Conservation (phyloP, 2,329 filamentous ascomycete genomes). For the Claviceps purpurea region DNA sequence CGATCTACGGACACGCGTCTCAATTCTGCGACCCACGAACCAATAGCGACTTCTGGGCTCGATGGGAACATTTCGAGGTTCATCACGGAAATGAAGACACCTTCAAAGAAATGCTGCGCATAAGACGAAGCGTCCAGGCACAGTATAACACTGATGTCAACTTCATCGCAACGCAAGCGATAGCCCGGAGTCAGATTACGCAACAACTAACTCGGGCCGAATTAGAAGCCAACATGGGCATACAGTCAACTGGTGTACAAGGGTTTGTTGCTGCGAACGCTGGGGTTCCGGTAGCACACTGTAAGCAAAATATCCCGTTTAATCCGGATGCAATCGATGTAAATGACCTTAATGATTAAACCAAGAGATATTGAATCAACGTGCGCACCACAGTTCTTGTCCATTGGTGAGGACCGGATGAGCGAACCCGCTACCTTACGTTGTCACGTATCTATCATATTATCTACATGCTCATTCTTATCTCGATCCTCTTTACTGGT, state of each 20-base stretch:
- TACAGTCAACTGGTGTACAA: conserved; percentile 73
- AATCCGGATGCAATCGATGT: conserved; percentile 83
- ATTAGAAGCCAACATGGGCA: conserved; percentile 80
- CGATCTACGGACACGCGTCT: conserved; percentile 91
- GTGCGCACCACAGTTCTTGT: neutral
- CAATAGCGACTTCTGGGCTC: conserved; percentile 81
- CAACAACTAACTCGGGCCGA: conserved; percentile 41
- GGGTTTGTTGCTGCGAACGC: conserved; percentile 85
- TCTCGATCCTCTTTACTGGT: too few relatives aligned
- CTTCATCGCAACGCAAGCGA: conserved; percentile 91
- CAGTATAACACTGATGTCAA: conserved; percentile 99
- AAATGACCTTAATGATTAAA: conserved; percentile 54
- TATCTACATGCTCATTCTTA: too few relatives aligned
- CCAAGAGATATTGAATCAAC: neutral
- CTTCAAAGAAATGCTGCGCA: conserved; percentile 96
- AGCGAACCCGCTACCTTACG: neutral
- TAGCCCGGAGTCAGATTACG: conserved; percentile 66
- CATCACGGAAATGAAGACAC: conserved; percentile 98
- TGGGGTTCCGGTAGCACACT: conserved; percentile 44
- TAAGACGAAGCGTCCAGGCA: conserved; percentile 93
- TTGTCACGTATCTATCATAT: too few relatives aligned
- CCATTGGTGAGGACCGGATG: neutral
- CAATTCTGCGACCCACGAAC: conserved; percentile 96
- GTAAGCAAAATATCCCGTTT: conserved; percentile 29
- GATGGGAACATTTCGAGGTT: conserved; percentile 95